Conservation (phyloP, 2,329 filamentous ascomycete species). For the Fusarium sp. region DNA sequence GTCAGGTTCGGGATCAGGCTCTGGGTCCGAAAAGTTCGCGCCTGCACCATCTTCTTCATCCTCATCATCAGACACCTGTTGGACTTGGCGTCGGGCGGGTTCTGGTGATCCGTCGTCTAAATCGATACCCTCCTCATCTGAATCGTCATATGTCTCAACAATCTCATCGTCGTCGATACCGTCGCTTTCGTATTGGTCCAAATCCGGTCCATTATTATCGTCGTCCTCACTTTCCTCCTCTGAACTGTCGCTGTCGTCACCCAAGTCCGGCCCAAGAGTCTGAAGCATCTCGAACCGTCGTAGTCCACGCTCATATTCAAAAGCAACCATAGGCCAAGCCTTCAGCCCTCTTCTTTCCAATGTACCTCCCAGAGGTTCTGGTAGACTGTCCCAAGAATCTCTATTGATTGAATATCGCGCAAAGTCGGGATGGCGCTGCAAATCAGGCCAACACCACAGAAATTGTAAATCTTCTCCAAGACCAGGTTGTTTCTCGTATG, state of each 20-base stretch:
- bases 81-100: conserved; percentile 3
- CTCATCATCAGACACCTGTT: conserved; percentile 24
- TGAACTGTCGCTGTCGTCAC: conserved; percentile 30
- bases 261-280: not conserved
- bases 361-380: not conserved
- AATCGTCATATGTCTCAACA: conserved; percentile 40
- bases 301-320: conserved; percentile 41
- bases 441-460: conserved; percentile 52
- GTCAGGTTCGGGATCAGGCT: conserved; percentile 40
- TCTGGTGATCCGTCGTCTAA: conserved; percentile 13
- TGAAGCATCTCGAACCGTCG: conserved; percentile 32
- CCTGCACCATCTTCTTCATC: conserved; percentile 18
- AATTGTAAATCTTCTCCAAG: conserved; percentile 44
- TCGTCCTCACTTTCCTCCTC: conserved; percentile 27
- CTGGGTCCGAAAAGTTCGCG: conserved; percentile 49
- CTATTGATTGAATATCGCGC: conserved; percentile 43
- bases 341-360: conserved; percentile 34
- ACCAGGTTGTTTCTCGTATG: conserved; percentile 42
- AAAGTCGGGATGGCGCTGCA: conserved; percentile 47
- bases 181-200: conserved; percentile 54
- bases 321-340: conserved; percentile 49
- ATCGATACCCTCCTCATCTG: conserved; percentile 46
- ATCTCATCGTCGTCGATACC: conserved; percentile 54
- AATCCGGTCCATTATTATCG: conserved; percentile 24
- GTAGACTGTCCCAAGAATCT: conserved; percentile 8